A percentile compares a stretch with the other conserved stretches of the same genome.
These are phyloP conservation scores for Austroboletus festivus DNA, from an alignment of 768 basidiomycete genomes.

Conservation along the genomic window DNA sequence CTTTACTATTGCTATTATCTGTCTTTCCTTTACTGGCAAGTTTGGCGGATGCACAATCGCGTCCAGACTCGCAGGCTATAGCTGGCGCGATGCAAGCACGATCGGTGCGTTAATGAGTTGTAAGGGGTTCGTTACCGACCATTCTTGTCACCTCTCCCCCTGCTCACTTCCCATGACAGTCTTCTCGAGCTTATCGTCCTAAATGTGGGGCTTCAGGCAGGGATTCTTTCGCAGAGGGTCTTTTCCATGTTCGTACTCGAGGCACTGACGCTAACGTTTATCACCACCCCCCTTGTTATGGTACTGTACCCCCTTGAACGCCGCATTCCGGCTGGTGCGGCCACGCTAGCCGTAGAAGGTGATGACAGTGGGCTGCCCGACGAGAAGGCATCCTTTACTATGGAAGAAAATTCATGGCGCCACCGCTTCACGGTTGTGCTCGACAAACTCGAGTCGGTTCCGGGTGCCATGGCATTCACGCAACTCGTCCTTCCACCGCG, in stretches of 20 bases:
- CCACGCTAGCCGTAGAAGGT: no score
- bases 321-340: constrained; percentile 42
- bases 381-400: no score
- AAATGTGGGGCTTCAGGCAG: constrained; percentile 84
- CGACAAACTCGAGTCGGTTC: constrained; percentile 86
- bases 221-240: constrained; percentile 70
- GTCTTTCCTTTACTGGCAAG: constrained; percentile 81
- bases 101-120: constrained; percentile 95
- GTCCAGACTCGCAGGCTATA: constrained; percentile 66
- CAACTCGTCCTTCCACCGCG: constrained; percentile 68
- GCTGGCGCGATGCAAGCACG: constrained; percentile 74
- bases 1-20: constrained; percentile 76
- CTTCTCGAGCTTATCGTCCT: constrained; percentile 94
- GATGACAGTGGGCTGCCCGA: constrained; percentile 29
- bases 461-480: constrained; percentile 85
- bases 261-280: constrained; percentile 76
- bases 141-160: neutral
- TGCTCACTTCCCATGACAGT: constrained; percentile 36
- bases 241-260: constrained; percentile 96
- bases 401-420: constrained; percentile 37
- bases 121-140: constrained; percentile 67
- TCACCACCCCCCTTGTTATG: constrained; percentile 77
- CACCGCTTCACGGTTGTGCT: constrained; percentile 80
- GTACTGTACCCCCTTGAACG: constrained; percentile 62
- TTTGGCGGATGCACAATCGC: constrained; percentile 81